A percentile compares a stretch with the other conserved stretches of the same genome.
Conservation (phyloP, 164 flowering plant genomes). For the Berberis thunbergii region DNA sequence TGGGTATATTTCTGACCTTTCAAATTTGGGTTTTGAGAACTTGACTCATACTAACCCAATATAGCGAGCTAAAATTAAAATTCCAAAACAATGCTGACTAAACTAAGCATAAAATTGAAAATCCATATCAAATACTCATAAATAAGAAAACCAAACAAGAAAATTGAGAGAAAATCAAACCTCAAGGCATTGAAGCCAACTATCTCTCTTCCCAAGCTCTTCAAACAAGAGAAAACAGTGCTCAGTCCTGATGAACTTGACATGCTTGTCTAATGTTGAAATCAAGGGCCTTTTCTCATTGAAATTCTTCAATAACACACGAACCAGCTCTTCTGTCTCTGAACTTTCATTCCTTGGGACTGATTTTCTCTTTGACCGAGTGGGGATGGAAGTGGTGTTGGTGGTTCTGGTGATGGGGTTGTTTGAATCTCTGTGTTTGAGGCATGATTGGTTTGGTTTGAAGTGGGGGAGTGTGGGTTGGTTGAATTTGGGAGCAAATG, state of each 20-base stretch:
- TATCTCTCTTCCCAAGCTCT: slow-evolving; percentile 75
- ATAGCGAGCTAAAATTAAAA: too few species aligned
- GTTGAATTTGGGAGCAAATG: slow-evolving; percentile 1
- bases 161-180: slow-evolving; percentile 21
- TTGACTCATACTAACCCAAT: neutral
- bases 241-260: slow-evolving; percentile 56
- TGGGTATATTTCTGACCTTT: too few species aligned
- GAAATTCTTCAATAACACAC: neutral
- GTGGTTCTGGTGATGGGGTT: neutral
- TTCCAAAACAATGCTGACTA: neutral
- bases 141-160: neutral
- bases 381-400: neutral
- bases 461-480: slow-evolving; percentile 1
- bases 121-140: neutral
- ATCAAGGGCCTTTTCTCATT: slow-evolving; percentile 7
- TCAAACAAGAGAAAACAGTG: slow-evolving; percentile 91
- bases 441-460: neutral
- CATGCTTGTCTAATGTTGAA: slow-evolving; percentile 60
- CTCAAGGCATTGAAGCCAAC: slow-evolving; percentile 95
- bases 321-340: slow-evolving; percentile 10
- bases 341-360: neutral
- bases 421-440: neutral
- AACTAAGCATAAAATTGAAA: neutral
- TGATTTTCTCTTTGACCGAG: neutral
- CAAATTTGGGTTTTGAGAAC: neutral